Percentiles rank a stretch among this genome's conserved stretches.
Evolutionary conservation across 129 eudicot genomes (phyloP).

Genomic region (Mikania micrantha): DNA sequence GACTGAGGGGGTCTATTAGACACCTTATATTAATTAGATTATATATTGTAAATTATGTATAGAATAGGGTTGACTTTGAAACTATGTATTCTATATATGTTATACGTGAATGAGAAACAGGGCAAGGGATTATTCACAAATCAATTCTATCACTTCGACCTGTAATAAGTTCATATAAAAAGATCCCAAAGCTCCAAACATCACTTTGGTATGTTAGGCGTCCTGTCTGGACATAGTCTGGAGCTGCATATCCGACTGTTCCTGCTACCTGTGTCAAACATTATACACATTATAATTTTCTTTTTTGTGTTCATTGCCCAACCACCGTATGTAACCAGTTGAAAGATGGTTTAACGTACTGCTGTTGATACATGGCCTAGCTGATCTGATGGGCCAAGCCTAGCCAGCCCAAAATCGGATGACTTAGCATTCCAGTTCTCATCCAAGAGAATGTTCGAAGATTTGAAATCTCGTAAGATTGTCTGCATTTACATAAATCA

Average conservation of each 20-base stretch:
- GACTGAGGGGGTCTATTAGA: no score
- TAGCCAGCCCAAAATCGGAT: constrained; percentile 84
- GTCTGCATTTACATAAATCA: constrained; percentile 38
- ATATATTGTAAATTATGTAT: no score
- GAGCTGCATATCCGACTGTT: constrained; percentile 91
- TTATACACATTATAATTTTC: background rate
- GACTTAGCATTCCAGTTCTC: constrained; percentile 84
- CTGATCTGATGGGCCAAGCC: constrained; percentile 77
- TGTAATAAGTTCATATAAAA: constrained; percentile 78
- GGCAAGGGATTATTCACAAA: no score
- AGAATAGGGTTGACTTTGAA: no score
- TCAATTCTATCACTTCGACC: no score
- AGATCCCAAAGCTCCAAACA: constrained; percentile 85
- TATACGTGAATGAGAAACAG: no score
- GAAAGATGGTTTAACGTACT: constrained; percentile 28
- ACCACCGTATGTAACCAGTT: background rate
- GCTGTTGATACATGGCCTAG: constrained; percentile 75
- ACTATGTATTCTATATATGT: no score
- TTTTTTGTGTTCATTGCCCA: background rate
- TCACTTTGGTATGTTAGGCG: constrained; percentile 74
- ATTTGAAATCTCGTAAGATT: constrained; percentile 82
- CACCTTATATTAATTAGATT: no score
- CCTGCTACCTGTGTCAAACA: constrained; percentile 65
- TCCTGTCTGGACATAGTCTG: constrained; percentile 85
- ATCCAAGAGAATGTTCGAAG: constrained; percentile 79